Conservation (phyloP, 169 alveolate species). For the Plasmodium sp. region DNA sequence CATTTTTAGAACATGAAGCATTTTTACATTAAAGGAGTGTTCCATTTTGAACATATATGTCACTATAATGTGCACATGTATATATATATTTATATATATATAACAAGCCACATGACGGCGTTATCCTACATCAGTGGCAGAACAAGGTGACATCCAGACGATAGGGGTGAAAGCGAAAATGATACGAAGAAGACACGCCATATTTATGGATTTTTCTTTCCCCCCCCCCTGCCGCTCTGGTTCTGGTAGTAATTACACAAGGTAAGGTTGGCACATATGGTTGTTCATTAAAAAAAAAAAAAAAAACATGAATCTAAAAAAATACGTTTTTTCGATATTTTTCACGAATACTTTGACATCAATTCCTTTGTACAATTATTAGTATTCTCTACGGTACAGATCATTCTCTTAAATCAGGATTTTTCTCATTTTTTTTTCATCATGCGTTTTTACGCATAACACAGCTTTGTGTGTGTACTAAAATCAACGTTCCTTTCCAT, state of each 20-base stretch:
- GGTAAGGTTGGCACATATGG: not conserved
- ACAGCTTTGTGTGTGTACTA: not conserved
- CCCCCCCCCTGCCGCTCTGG: not conserved
- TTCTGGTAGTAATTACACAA: not conserved
- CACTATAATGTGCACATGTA: not conserved
- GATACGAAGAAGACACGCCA: not conserved
- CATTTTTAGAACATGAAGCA: not conserved
- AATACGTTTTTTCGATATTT: not conserved
- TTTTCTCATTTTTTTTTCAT: not conserved
- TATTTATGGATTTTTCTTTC: not conserved
- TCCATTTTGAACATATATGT: no score
- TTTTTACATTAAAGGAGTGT: not conserved
- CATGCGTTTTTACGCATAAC: not conserved
- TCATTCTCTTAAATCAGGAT: not conserved
- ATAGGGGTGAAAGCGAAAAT: not conserved
- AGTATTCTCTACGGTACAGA: not conserved
- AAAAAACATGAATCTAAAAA: not conserved
- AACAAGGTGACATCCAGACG: not conserved
- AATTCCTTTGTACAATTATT: not conserved
- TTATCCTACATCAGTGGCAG: not conserved
- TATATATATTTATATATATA: no score
- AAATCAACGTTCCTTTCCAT: not conserved
- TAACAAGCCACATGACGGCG: not conserved
- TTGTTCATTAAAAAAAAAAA: not conserved
- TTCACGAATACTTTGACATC: not conserved